A percentile compares a stretch with the other conserved stretches of the same genome.
Conservation (phyloP, 805 yeast species). For the Groenewaldozyma salmanticensis region DNA sequence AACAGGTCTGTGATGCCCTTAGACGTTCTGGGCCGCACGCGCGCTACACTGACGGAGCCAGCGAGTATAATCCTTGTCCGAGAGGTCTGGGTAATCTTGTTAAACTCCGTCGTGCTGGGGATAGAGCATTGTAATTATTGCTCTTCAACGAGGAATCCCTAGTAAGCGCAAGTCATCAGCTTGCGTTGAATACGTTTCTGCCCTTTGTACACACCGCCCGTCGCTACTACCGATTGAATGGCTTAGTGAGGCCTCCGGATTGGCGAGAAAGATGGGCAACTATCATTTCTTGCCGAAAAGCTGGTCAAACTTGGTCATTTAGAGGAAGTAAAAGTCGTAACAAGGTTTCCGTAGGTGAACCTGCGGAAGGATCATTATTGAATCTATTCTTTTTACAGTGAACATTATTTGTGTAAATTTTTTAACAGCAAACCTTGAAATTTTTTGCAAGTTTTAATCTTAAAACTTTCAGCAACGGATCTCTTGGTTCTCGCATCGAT, state of each 20-base stretch:
- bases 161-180: slow-evolving; percentile 39
- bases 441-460: slow-evolving; percentile 18
- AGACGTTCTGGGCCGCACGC: slow-evolving; percentile 41
- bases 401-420: slow-evolving; percentile 11
- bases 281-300: slow-evolving; percentile 29
- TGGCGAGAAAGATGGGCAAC: slow-evolving; percentile 24
- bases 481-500: slow-evolving; percentile 35
- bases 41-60: slow-evolving; percentile 41
- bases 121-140: slow-evolving; percentile 36
- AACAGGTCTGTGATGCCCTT: slow-evolving; percentile 40
- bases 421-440: slow-evolving; percentile 18
- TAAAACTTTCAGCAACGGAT: slow-evolving; percentile 35
- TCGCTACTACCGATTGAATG: slow-evolving; percentile 40
- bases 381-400: slow-evolving; percentile 12
- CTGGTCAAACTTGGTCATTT: slow-evolving; percentile 37
- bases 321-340: slow-evolving; percentile 38
- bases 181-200: slow-evolving; percentile 39
- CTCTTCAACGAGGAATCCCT: slow-evolving; percentile 40
- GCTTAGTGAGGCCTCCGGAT: slow-evolving; percentile 28
- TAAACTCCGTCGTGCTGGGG: slow-evolving; percentile 28
- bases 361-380: slow-evolving; percentile 34
- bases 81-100: slow-evolving; percentile 35
- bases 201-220: slow-evolving; percentile 37
- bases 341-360: slow-evolving; percentile 37
- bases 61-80: slow-evolving; percentile 34